Percentiles rank a stretch among this genome's conserved stretches.
phyloP scores from a whole-genome alignment of 106 monocot species.

The Phalaenopsis equestris region DNA sequence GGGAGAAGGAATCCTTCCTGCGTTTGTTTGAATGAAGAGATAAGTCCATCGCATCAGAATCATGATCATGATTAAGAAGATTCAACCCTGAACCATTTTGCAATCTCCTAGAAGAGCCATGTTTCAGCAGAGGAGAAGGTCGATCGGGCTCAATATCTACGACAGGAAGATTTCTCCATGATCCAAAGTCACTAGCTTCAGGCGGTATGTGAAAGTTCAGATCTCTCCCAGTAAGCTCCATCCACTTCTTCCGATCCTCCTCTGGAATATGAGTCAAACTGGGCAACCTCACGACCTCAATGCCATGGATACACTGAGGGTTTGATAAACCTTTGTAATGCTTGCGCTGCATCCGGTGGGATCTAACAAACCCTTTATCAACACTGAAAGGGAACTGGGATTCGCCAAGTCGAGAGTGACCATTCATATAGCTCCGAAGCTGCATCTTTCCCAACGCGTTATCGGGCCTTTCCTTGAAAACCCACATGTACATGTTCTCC shows the following conservation, averaged over 20 bases:
- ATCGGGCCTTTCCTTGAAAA: constrained; percentile 43
- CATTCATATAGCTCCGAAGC: constrained; percentile 53
- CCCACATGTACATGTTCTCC: constrained; percentile 72
- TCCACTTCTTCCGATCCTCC: constrained; percentile 38
- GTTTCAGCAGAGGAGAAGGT: constrained; percentile 30
- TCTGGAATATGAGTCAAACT: constrained; percentile 26
- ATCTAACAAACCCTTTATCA: constrained; percentile 38
- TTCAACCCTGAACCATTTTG: constrained; percentile 34
- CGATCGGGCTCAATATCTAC: constrained; percentile 40
- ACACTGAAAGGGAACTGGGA: constrained; percentile 38
- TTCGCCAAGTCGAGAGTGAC: constrained; percentile 43
- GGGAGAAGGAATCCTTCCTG: constrained; percentile 20
- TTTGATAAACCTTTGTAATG: constrained; percentile 49
- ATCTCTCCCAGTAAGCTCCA: constrained; percentile 45
- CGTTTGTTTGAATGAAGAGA: constrained; percentile 18
- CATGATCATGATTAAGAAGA: constrained; percentile 18
- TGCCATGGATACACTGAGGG: constrained; percentile 51
- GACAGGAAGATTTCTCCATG: constrained; percentile 41
- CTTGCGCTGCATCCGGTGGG: constrained; percentile 49
- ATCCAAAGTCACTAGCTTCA: constrained; percentile 39
- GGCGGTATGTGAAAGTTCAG: constrained; percentile 29
- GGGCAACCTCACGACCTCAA: constrained; percentile 32
- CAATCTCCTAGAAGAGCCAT: constrained; percentile 13
- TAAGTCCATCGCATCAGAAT: constrained; percentile 14
- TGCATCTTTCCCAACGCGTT: constrained; percentile 59